Conservation (phyloP, 1,139 yeast genomes). For the Geotrichum klebahnii region DNA sequence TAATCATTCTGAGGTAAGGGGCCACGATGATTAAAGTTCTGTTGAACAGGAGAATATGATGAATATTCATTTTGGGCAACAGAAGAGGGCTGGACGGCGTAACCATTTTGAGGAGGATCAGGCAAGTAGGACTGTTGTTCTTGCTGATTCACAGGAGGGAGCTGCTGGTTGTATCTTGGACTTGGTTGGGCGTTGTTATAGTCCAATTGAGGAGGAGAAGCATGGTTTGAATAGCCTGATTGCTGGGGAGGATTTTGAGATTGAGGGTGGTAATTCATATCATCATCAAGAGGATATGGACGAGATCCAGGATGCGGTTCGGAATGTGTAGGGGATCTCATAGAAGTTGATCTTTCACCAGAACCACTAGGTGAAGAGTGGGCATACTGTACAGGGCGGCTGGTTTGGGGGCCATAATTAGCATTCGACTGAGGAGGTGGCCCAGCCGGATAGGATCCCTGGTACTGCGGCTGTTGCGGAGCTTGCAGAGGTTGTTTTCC, state of each 20-base stretch:
- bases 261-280: neutral
- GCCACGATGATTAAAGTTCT: neutral
- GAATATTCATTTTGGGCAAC: neutral
- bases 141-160: neutral
- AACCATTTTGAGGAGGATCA: neutral
- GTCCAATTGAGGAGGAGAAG: conserved; percentile 7
- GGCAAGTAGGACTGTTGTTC: neutral
- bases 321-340: conserved; percentile 5
- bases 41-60: neutral
- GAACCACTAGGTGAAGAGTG: neutral
- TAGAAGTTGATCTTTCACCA: neutral
- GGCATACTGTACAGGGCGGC: neutral
- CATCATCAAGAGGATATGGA: conserved; percentile 5
- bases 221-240: conserved; percentile 5
- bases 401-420: too few species aligned
- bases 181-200: neutral
- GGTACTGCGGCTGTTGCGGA: too few species aligned
- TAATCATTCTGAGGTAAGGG: neutral
- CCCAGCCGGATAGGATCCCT: too few species aligned
- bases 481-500: too few species aligned
- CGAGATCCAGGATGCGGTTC: neutral
- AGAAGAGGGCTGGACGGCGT: neutral
- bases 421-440: too few species aligned
- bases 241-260: neutral
- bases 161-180: neutral